phyloP scores from a whole-genome alignment of 2,329 filamentous ascomycete genomes.

The Dothideomycetidae sp. region DNA sequence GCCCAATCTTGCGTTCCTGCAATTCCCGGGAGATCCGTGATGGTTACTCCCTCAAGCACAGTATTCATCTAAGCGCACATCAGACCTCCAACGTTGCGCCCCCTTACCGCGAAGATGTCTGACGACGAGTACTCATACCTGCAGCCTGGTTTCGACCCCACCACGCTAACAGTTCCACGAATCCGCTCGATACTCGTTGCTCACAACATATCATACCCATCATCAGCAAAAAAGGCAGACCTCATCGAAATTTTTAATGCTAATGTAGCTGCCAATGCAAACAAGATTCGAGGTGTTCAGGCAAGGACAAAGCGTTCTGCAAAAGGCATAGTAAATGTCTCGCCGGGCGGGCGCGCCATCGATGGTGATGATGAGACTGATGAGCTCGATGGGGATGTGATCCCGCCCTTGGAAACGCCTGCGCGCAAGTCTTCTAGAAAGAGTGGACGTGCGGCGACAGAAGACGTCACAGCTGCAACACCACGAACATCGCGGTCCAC shows the following conservation, averaged over 20 bases:
- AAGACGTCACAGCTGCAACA: constrained; percentile 31
- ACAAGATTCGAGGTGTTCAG: constrained; percentile 59
- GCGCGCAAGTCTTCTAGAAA: constrained; percentile 16
- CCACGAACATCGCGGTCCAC: constrained; percentile 17
- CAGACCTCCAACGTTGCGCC: background rate
- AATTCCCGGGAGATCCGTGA: background rate
- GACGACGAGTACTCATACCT: constrained; percentile 61
- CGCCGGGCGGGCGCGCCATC: constrained; percentile 48
- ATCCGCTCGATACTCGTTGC: constrained; percentile 82
- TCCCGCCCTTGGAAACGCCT: constrained; percentile 29
- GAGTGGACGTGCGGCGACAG: constrained; percentile 25
- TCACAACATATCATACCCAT: constrained; percentile 73
- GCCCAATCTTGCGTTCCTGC: background rate
- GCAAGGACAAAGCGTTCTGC: constrained; percentile 74
- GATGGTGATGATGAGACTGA: constrained; percentile 44
- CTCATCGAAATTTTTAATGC: constrained; percentile 73
- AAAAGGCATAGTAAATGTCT: constrained; percentile 60
- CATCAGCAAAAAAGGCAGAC: constrained; percentile 81
- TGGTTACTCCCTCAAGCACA: background rate
- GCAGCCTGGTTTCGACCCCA: constrained; percentile 71
- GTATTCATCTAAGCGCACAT: background rate
- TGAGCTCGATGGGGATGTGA: constrained; percentile 30
- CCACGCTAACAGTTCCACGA: constrained; percentile 69
- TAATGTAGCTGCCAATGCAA: constrained; percentile 62
- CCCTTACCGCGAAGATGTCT: constrained; percentile 8